These are phyloP conservation scores for Fomitiporia mediterranea DNA, from an alignment of 1,284 basidiomycete genomes.

Conservation along the genomic window DNA sequence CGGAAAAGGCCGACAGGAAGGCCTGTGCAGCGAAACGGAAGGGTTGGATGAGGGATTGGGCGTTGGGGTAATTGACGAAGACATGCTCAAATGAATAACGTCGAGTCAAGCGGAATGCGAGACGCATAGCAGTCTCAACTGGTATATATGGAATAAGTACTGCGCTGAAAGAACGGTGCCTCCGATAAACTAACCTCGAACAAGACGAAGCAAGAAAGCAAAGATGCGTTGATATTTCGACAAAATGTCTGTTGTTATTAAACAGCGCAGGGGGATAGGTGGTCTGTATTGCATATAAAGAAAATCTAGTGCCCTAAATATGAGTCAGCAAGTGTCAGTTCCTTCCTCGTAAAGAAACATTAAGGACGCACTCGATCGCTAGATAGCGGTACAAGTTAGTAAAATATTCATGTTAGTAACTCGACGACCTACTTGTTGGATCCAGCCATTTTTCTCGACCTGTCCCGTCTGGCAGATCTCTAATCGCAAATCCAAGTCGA, in stretches of 20 bases:
- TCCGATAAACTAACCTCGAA: conserved; percentile 58
- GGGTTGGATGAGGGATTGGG: conserved; percentile 52
- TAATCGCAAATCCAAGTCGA: conserved; percentile 77
- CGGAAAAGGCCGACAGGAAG: conserved; percentile 60
- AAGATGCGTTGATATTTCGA: conserved; percentile 85
- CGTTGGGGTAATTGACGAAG: conserved; percentile 53
- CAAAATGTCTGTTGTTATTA: conserved; percentile 65
- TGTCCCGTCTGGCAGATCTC: conserved; percentile 59
- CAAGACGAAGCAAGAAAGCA: conserved; percentile 69
- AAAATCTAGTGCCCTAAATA: conserved; percentile 74
- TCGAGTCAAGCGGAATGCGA: conserved; percentile 61
- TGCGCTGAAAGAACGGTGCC: neutral
- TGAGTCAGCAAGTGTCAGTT: conserved; percentile 14
- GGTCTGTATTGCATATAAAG: conserved; percentile 84
- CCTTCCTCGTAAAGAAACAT: neutral
- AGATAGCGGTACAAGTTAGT: neutral
- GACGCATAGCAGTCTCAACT: conserved; percentile 70
- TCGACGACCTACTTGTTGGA: conserved; percentile 55
- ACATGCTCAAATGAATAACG: conserved; percentile 35
- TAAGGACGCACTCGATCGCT: conserved; percentile 56
- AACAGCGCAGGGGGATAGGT: conserved; percentile 61
- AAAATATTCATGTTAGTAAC: neutral
- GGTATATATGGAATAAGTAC: conserved; percentile 11
- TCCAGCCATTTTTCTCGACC: conserved; percentile 73
- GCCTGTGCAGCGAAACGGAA: conserved; percentile 71